Conservation (phyloP, 2,329 filamentous ascomycete species). For the Pseudonectria foliicola region DNA sequence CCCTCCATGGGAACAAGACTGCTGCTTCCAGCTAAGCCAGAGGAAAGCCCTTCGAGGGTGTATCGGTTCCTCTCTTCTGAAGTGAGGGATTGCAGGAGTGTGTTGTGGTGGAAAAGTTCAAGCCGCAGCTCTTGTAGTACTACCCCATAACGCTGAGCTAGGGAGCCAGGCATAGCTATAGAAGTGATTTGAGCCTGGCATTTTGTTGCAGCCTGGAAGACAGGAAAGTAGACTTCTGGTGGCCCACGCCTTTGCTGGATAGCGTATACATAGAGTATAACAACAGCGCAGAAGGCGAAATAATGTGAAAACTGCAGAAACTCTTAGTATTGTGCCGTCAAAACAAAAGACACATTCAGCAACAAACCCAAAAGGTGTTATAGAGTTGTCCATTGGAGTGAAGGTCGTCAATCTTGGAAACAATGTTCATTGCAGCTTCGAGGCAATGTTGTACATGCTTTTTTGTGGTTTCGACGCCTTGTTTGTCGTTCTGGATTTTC, state of each 20-base stretch:
- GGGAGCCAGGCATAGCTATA: slow-evolving; percentile 30
- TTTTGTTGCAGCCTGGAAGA: slow-evolving; percentile 30
- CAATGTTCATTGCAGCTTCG: slow-evolving; percentile 34
- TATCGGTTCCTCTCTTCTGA: too few species aligned
- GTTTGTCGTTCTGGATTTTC: slow-evolving; percentile 14
- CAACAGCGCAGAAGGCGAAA: slow-evolving; percentile 37
- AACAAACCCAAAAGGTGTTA: slow-evolving; percentile 9
- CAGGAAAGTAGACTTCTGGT: slow-evolving; percentile 20
- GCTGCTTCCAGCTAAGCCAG: too few species aligned
- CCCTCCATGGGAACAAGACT: too few species aligned
- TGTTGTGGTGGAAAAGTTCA: slow-evolving; percentile 19
- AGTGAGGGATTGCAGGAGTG: slow-evolving; percentile 6
- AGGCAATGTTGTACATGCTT: slow-evolving; percentile 26
- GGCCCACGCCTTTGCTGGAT: slow-evolving; percentile 29
- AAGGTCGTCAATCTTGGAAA: slow-evolving; percentile 28
- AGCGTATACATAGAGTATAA: slow-evolving; percentile 37
- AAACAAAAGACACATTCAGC: neutral
- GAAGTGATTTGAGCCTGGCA: slow-evolving; percentile 34
- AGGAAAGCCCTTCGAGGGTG: too few species aligned
- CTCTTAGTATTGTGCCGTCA: too few species aligned
- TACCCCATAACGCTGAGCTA: slow-evolving; percentile 34
- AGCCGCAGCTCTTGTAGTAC: slow-evolving; percentile 31
- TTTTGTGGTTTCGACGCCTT: slow-evolving; percentile 12
- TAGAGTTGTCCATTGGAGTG: slow-evolving; percentile 5
- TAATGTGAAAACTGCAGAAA: slow-evolving; percentile 31